Base-by-base conservation (phyloP, 2,329 filamentous ascomycete species). In the Fusarium continuum region DNA sequence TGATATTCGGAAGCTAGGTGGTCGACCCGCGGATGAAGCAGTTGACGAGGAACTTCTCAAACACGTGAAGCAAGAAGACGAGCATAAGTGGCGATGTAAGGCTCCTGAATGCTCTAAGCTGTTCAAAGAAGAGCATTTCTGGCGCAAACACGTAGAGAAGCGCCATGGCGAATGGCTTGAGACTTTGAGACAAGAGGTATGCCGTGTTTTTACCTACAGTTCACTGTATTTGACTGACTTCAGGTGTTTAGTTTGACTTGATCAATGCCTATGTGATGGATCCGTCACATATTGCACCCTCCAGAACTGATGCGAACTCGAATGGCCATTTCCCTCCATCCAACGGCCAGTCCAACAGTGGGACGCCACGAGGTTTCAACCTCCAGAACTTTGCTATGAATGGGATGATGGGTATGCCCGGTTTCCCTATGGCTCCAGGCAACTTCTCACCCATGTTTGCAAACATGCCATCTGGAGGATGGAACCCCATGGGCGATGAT, bases 81-180 rank as follows among this genome's bases (percentile, higher is more conserved):
- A 97, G 76, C 90, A 94, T 71, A 98, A 98, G 75, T 99, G 90
- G 83, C 88, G 96, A 59, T 99, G 95, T 84, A 96, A 95, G 76
- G 93, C 96, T 5, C 94, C 94, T 2, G 93, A 97, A 32, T 99
- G 95, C 77, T 90, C 91, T 10, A 99, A 99, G 78, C 82, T 99
- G 8, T 99, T 99, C 84, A 98, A 98, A 77, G 95, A 95, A 55
- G 91, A 96, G 36, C 88, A 94, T 70, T 99, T 99, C 75, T 99
- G 96, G 94, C 89, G 88, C 72, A 99, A 99, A 82, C 95, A 99
- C 72, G 89, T 98, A 14, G 94, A 98, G 78, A 99, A 99, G 80
- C 88, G 96, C 55, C 95, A 99, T 75, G 76, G 85, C 1, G 94
- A 98, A 49, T 99, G 93, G 91, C 84, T 91, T 38, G 89, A 93